Evolutionary conservation across 768 basidiomycete species (phyloP), one percentile per base, ranked within the genome.

Genomic region (Boletus edulis): DNA sequence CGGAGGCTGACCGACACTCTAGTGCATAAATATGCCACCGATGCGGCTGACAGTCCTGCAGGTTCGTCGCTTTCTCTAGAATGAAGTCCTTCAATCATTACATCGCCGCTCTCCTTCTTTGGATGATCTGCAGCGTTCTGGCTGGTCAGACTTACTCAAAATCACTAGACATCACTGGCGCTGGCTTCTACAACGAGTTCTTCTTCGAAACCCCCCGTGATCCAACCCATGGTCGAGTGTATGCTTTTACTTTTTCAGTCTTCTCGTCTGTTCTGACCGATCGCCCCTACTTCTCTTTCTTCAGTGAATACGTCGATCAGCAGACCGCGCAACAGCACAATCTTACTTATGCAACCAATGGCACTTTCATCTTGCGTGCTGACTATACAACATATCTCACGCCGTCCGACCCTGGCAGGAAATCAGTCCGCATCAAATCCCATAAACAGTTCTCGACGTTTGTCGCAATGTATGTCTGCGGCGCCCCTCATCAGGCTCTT

Each of bases 151-250:
- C 46, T 49, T 64, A 64, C 29, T 32, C 46, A 0, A 62, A 56
- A 24, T 54, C 32, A 11, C 78, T 83, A 57, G 81, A 75, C 52
- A 72, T 76, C 61, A 64, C 71, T 14, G 85, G 85, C 34, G 49
- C 64, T 39, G 71, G 64, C 18, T 86, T 88, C 60, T 74, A 80
- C 54, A 67, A 70, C 35, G 65, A 73, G 5, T 87, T 87, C 61
- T 57, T 64, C 5, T 77, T 76, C 60, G 62, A 72, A 73, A 18
- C 78, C 81, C 39, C 15, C 78, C 2, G 29, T 8, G 86, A 87
- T 62, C 85, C 86, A 5, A 87, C 86, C 8, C 75, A 85, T 57
- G 86, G 86, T 29, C 75, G 85, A 49, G 86, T 89, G 86, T 86
- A 67, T 61, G 81, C 63, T 17, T 43, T 42, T 29, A 9, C 8